A percentile compares a stretch with the other conserved stretches of the same genome.
These are phyloP conservation scores for Trichoderma aggressivum DNA, from an alignment of 2,329 filamentous ascomycete genomes.

Conservation along the genomic window DNA sequence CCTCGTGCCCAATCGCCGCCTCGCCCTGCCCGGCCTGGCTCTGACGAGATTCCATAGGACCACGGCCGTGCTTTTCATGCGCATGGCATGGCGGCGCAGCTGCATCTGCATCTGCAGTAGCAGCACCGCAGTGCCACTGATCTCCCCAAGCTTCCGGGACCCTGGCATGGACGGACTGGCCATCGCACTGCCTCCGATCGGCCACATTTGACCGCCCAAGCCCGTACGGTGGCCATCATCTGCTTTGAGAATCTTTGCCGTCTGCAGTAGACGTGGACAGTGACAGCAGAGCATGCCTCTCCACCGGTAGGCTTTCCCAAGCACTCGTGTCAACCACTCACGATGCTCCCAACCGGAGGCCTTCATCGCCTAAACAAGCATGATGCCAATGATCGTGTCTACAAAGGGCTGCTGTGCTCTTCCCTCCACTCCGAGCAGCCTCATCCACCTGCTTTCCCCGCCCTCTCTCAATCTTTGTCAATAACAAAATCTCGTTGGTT, in stretches of 20 bases:
- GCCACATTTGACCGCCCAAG: constrained; percentile 15
- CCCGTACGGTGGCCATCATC: not conserved
- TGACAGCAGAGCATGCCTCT: constrained; percentile 20
- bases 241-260: not conserved
- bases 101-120: constrained; percentile 18
- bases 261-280: constrained; percentile 18
- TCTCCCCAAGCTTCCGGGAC: constrained; percentile 17
- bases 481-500: constrained; percentile 5
- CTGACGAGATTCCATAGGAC: constrained; percentile 24
- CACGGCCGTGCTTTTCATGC: constrained; percentile 30
- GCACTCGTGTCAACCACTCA: constrained; percentile 33
- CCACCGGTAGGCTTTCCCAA: constrained; percentile 22
- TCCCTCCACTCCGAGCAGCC: not conserved
- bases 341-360: constrained; percentile 25
- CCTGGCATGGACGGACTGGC: constrained; percentile 9
- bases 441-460: constrained; percentile 8
- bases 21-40: constrained; percentile 24
- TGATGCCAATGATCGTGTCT: constrained; percentile 10
- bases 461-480: not conserved
- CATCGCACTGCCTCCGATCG: constrained; percentile 19
- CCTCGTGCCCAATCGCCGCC: constrained; percentile 36
- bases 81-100: constrained; percentile 47
- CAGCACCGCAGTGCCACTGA: constrained; percentile 17
- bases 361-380: constrained; percentile 31
- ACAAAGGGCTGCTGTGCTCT: constrained; percentile 7